Base-by-base conservation (phyloP, 495 filamentous ascomycete genomes). In the Jackrogersella multiformis region DNA sequence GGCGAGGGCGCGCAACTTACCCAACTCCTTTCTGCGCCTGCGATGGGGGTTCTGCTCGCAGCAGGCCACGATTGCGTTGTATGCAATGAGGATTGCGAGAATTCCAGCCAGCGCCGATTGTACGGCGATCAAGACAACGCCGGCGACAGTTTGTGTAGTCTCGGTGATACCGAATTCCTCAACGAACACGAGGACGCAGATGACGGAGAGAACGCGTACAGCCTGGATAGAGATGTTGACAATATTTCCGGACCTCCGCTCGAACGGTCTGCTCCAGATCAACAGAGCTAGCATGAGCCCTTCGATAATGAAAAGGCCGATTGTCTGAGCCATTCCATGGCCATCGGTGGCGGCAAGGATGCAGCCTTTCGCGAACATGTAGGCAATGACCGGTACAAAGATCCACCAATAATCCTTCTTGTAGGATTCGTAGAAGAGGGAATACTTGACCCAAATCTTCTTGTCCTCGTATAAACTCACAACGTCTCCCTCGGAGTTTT, bases 341-440 rank as follows among this genome's bases (percentile, higher is more conserved):
- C 94, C 95, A 67, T 97, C 88, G 13, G 86, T 92, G 41, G 87
- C 93, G 30, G 95, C 95, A 65, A 99, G 88, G 48, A 96, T 88
- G 41, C 87, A 90, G 44, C 93, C 93, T 78, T 93, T 96, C 69
- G 87, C 90, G 71, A 98, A 94, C 83, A 94, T 92, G 82, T 98
- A 99, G 55, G 95, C 49, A 77, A 99, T 97, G 44, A 85, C 82
- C 5, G 95, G 95, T 10, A 99, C 85, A 75, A 99, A 99, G 7
- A 97, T 74, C 93, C 94, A 97, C 94, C 94, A 99, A 79, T 92
- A 96, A 66, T 89, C 88, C 72, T 88, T 90, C 77, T 94, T 92
- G 79, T 95, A 97, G 67, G 88, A 90, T 69, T 99, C 95, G 78
- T 99, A 99, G 82, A 99, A 99, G 32, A 97, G 81, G 71, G 91